Percentiles rank a stretch among this genome's conserved stretches.
phyloP scores from a whole-genome alignment of 176 grass and related monocot genomes.

The Hordeum marinum region DNA sequence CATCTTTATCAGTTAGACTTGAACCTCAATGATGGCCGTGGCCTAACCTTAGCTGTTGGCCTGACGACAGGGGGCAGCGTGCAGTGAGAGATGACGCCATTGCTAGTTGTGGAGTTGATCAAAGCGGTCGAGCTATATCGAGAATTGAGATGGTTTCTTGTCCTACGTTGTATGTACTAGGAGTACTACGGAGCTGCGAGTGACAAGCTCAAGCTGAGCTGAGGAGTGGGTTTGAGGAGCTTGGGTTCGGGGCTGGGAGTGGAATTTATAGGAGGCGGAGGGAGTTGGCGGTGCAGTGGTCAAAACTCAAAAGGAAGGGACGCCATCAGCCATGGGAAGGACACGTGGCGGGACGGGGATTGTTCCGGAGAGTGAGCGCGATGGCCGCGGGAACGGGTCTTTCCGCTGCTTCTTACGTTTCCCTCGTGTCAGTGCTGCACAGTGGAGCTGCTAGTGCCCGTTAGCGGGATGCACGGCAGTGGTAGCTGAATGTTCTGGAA shows the following conservation, averaged over 20 bases:
- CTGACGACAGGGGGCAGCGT: not conserved
- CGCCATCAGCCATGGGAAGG: not conserved
- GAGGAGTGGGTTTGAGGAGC: not conserved
- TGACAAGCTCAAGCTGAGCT: not conserved
- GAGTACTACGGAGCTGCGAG: not conserved
- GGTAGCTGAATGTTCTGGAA: not conserved
- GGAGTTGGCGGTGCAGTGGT: not conserved
- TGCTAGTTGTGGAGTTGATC: not conserved
- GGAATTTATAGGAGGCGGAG: not conserved
- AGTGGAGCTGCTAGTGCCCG: not conserved
- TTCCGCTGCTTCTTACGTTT: not conserved
- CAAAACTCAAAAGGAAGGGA: not conserved
- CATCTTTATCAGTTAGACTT: no score
- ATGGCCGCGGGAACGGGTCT: not conserved
- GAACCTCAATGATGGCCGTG: not conserved
- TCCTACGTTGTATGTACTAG: not conserved
- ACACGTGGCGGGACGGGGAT: not conserved
- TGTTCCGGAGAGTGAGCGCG: not conserved
- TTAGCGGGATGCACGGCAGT: not conserved
- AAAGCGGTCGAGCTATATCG: not conserved
- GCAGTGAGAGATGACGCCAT: conserved; percentile 32
- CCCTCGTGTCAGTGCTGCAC: not conserved
- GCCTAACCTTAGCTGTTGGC: not conserved
- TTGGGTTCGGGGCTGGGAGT: not conserved
- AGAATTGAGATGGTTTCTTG: not conserved